Base-by-base conservation (phyloP, 257 asterid species). In the Solanum acaule region DNA sequence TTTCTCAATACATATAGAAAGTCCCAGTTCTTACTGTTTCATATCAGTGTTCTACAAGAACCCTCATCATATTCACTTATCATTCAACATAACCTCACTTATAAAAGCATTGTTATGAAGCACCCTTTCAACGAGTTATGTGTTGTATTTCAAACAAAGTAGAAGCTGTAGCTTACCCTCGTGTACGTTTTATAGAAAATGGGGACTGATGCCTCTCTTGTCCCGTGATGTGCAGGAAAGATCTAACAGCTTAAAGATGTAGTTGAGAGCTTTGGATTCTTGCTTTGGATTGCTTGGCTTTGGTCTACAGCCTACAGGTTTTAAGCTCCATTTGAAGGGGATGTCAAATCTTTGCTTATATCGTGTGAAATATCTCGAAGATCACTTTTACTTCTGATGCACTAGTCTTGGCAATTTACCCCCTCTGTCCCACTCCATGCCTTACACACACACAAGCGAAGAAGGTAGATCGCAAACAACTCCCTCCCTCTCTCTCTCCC, bases 141-240 rank as follows among this genome's bases (percentile, higher is more conserved):
- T 33, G 44, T 72, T 76, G 56, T 35, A 38, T 10, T 46, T 81
- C 85, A 79, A 44, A 76, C 6, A 35, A 23, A 46, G 40, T 81
- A 81, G 42, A 81, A 46, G 29, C 86, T 81, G 20, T 15, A 81
- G 68, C 20, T 81, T 81, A 29, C 70, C 18, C n/a, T 81, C 14
- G 18, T 81, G 40, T 42, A 46, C 5, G 27, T 81, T 7, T 81
- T 46, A 16, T 46, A 46, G 67, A 46, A 70, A 70, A 25, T 29
- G 83, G 44, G 31, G 44, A 38, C 83, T 86, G 59, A 86, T 86
- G n/a, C 23, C 22, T 27, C 6, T 65, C 22, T 81, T n/a, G 49
- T 25, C 35, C 33, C 63, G 15, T 88, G 82, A 65, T 40, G 9
- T 72, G 89, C 93, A 91, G 93, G 91, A 90, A 90, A 90, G 70